Evolutionary conservation across 805 yeast genomes (phyloP).

Genomic region (Lipomyces lipofer): DNA sequence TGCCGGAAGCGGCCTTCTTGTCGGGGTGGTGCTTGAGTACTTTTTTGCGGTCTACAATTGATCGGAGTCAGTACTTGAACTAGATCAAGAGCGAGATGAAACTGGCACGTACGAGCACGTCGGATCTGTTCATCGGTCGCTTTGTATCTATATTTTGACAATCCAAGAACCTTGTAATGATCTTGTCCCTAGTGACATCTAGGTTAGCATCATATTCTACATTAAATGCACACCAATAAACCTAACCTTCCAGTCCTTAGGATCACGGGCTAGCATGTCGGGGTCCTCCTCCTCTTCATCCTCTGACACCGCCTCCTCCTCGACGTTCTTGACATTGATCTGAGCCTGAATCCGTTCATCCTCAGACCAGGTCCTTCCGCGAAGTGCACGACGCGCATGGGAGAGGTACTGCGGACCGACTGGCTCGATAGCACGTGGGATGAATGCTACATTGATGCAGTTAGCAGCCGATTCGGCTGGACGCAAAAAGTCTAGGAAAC

Average conservation of each 20-base stretch:
- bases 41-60: constrained; percentile 63
- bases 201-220: background rate
- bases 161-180: constrained; percentile 92
- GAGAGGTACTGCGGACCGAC: constrained; percentile 95
- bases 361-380: constrained; percentile 99
- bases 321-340: constrained; percentile 72
- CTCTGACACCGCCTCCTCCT: constrained; percentile 55
- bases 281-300: constrained; percentile 70
- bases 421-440: constrained; percentile 78
- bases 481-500: background rate
- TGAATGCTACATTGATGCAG: constrained; percentile 31
- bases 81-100: background rate
- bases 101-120: constrained; percentile 63
- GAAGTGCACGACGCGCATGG: constrained; percentile 90
- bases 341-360: constrained; percentile 92
- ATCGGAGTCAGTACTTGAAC: background rate
- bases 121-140: constrained; percentile 93
- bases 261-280: constrained; percentile 81
- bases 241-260: constrained; percentile 87
- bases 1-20: constrained; percentile 90
- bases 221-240: background rate
- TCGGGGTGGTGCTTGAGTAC: constrained; percentile 98
- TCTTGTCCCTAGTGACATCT: constrained; percentile 59
- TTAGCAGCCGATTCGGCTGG: background rate
- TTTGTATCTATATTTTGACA: constrained; percentile 83